These are phyloP conservation scores for Panus rudis DNA, from an alignment of 768 basidiomycete species.

Conservation along the genomic window DNA sequence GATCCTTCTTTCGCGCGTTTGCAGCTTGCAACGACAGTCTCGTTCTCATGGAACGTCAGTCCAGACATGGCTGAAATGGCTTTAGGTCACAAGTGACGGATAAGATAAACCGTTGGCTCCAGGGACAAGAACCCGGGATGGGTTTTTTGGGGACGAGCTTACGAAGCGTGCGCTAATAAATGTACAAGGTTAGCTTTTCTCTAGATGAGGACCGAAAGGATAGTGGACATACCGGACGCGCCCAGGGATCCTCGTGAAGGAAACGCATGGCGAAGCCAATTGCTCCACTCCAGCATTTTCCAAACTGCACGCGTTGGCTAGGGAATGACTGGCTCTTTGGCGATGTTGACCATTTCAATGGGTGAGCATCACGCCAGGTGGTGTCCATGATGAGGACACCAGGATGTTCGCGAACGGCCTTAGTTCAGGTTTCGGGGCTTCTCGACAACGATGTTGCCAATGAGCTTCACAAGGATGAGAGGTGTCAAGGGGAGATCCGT, in stretches of 20 bases:
- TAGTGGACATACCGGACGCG: constrained; percentile 64
- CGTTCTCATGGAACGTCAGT: constrained; percentile 83
- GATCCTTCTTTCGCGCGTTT: constrained; percentile 68
- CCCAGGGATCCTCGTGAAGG: constrained; percentile 99
- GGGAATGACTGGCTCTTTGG: constrained; percentile 91
- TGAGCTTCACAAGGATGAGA: constrained; percentile 78
- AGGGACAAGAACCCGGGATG: constrained; percentile 93
- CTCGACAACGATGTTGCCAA: constrained; percentile 98
- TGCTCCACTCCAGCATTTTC: constrained; percentile 99
- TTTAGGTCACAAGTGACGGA: too few relatives aligned
- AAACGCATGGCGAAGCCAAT: constrained; percentile 99
- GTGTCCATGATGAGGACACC: constrained; percentile 97
- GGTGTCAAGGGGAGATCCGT: constrained; percentile 69
- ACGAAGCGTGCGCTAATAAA: constrained; percentile 70
- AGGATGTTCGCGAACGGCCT: constrained; percentile 93
- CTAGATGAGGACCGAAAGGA: not conserved
- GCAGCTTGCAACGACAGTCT: constrained; percentile 65
- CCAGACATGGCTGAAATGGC: too few relatives aligned
- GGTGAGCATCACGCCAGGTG: constrained; percentile 99
- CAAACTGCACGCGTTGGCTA: constrained; percentile 91
- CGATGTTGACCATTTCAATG: constrained; percentile 96
- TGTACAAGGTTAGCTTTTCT: constrained; percentile 10
- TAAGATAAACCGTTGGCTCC: constrained; percentile 99
- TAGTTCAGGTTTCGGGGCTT: constrained; percentile 97
- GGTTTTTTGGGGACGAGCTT: constrained; percentile 98